phyloP scores from a whole-genome alignment of 2,329 filamentous ascomycete species.

The Xylariaceae sp. region DNA sequence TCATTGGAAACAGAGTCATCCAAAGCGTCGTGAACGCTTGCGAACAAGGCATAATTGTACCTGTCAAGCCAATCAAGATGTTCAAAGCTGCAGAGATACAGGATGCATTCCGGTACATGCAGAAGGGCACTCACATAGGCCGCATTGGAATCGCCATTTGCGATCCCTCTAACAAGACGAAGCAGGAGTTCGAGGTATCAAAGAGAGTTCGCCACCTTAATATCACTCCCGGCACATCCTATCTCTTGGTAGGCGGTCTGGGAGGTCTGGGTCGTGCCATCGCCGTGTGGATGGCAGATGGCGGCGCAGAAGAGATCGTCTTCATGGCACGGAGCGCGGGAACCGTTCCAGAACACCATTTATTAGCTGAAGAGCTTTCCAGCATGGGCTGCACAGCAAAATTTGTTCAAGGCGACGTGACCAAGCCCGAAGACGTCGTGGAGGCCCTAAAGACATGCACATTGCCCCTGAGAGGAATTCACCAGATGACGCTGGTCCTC shows the following conservation, averaged over 20 bases:
- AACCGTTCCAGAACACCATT: background rate
- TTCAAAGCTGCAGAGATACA: conserved; percentile 25
- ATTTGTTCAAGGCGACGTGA: conserved; percentile 17
- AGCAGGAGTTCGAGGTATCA: background rate
- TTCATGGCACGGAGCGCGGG: conserved; percentile 22
- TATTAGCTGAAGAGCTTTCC: conserved; percentile 14
- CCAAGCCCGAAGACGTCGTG: conserved; percentile 8
- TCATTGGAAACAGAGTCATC: no score
- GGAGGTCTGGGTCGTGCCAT: conserved; percentile 26
- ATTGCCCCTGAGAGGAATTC: conserved; percentile 17
- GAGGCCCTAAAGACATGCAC: conserved; percentile 7
- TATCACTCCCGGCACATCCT: conserved; percentile 11
- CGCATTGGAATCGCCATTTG: conserved; percentile 35
- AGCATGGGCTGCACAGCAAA: conserved; percentile 17
- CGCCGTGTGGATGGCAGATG: conserved; percentile 22
- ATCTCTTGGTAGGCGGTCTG: conserved; percentile 27
- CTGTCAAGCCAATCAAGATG: conserved; percentile 30
- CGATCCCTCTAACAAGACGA: background rate
- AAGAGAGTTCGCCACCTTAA: background rate
- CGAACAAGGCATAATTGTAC: conserved; percentile 12
- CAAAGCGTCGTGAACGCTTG: no score
- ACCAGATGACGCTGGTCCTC: conserved; percentile 29
- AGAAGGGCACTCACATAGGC: conserved; percentile 41
- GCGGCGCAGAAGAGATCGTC: conserved; percentile 18
- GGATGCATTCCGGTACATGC: conserved; percentile 42